phyloP scores from a whole-genome alignment of 257 asterid genomes.

The Ehretia macrophylla region DNA sequence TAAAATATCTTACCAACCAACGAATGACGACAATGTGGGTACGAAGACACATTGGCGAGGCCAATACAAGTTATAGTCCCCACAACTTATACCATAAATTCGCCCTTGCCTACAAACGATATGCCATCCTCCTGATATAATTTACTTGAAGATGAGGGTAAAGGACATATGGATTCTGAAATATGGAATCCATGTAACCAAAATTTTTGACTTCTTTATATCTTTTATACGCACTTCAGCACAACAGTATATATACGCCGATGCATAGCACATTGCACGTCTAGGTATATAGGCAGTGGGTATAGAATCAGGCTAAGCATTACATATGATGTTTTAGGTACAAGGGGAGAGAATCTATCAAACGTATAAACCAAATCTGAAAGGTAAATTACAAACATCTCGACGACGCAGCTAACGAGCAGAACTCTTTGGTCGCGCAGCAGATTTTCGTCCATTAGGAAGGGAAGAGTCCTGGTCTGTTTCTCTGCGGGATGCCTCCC shows the following conservation, averaged over 20 bases:
- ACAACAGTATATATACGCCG: too few relatives aligned
- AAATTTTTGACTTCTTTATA: neutral
- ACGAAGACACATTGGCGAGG: too few relatives aligned
- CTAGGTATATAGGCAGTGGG: too few relatives aligned
- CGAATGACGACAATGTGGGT: too few relatives aligned
- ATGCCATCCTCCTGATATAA: too few relatives aligned
- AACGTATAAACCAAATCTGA: conserved; percentile 1
- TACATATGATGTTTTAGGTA: conserved; percentile 6
- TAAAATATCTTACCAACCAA: too few relatives aligned
- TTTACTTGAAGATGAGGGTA: too few relatives aligned
- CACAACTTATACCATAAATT: too few relatives aligned
- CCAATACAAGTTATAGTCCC: too few relatives aligned
- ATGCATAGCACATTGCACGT: too few relatives aligned
- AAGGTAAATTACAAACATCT: conserved; percentile 9
- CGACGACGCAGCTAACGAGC: conserved; percentile 1
- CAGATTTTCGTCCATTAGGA: conserved; percentile 31
- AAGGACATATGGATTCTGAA: neutral
- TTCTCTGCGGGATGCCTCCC: conserved; percentile 48
- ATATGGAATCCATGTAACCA: neutral
- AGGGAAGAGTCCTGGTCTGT: conserved; percentile 39
- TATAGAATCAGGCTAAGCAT: neutral
- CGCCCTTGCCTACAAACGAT: too few relatives aligned
- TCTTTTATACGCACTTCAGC: too few relatives aligned
- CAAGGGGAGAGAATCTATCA: neutral
- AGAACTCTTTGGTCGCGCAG: conserved; percentile 11